Base-by-base conservation (phyloP, 208 protist species). In the Crithidia brevicula region DNA sequence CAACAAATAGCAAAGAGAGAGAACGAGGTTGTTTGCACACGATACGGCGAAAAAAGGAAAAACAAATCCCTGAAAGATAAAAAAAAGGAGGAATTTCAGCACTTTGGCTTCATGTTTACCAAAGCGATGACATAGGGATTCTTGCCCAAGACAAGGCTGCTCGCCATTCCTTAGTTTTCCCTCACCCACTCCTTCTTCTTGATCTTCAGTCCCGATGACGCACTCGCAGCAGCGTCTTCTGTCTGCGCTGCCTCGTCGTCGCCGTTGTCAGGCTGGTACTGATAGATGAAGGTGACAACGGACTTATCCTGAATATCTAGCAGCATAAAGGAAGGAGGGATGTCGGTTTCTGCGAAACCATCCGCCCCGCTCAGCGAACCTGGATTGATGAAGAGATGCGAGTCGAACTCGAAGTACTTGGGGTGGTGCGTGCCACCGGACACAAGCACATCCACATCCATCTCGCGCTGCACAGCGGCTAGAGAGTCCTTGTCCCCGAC, bases 351-450 rank as follows among this genome's bases (percentile, higher is more conserved):
- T 4, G 53, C 42, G 5, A 74, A 62, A 16, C 78, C 82, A 72
- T 95, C 98, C 3, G 98, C 95, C 15, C 99, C 99, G 8, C 98
- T 99, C n/a, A 98, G 97, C 36, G 97, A 99, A 28, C 99, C 99
- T 10, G 99, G 99, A 66, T 99, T 99, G 18, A 99, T 75, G 57
- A 99, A 99, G 33, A 99, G 87, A 60, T 96, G 92, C n/a, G 89
- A 93, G 58, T 99, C 97, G 60, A 96, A 90, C 72, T 98, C 93
- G 46, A 88, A 97, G 16, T 95, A 82, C 47, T 93, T 87, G 15
- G 93, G 82, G 28, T 93, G 63, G 65, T 99, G 98, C 8, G 97
- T 99, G 25, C 93, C 90, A 20, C 98, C 99, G 8, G 90, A 72
- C 23, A 99, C 82, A 11, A 99, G 86, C 28, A 99, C 88, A 73